Conservation (phyloP, 164 flowering plant genomes). For the Chimonanthus salicifolius region DNA sequence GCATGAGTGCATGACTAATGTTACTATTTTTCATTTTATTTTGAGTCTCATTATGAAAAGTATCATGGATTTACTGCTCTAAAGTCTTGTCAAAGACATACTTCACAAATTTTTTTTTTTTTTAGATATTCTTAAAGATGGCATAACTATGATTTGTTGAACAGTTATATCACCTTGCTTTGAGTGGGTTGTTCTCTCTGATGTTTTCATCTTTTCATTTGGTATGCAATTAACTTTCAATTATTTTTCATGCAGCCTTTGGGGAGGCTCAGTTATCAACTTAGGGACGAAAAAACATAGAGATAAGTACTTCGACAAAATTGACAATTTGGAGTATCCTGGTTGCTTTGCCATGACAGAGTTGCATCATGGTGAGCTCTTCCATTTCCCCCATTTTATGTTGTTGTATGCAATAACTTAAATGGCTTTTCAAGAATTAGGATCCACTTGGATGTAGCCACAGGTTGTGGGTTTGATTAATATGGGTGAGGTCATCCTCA, state of each 20-base stretch:
- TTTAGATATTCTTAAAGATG: too few relatives aligned
- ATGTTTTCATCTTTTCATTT: not conserved
- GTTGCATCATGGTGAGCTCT: constrained; percentile 78
- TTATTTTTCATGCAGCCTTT: constrained; percentile 46
- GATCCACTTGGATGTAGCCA: not conserved
- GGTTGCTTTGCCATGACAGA: constrained; percentile 99
- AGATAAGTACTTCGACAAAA: constrained; percentile 77
- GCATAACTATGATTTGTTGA: not conserved
- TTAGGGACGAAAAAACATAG: constrained; percentile 85
- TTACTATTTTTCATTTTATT: not conserved
- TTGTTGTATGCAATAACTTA: not conserved
- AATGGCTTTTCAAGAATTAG: not conserved
- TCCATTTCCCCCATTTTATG: not conserved
- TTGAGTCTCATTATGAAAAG: too few relatives aligned
- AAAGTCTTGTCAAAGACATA: not conserved
- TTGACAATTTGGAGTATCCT: constrained; percentile 75
- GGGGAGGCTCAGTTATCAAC: constrained; percentile 89
- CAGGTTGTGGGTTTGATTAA: not conserved
- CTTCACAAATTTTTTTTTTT: too few relatives aligned
- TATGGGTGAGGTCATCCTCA: not conserved
- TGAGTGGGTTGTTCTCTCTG: not conserved
- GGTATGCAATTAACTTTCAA: not conserved
- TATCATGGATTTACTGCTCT: not conserved
- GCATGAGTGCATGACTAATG: not conserved
- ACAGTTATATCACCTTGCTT: not conserved